Evolutionary conservation across 1,139 yeast species (phyloP).

Genomic region (Suhomyces anneliseae): DNA sequence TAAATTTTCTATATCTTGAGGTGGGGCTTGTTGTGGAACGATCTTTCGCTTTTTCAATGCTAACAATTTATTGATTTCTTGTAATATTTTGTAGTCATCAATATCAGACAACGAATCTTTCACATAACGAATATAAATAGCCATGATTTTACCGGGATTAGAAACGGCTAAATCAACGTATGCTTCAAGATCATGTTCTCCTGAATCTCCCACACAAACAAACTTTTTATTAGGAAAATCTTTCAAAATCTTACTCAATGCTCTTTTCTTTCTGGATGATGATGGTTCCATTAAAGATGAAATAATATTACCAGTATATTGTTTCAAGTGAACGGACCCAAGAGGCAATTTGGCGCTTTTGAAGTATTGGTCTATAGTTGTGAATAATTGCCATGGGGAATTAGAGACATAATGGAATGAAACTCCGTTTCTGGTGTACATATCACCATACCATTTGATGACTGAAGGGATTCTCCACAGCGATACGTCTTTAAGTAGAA

Average conservation of each 20-base stretch:
- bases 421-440: conserved; percentile 36
- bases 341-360: conserved; percentile 58
- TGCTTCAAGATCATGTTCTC: conserved; percentile 93
- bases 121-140: conserved; percentile 81
- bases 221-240: conserved; percentile 82
- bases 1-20: conserved; percentile 24
- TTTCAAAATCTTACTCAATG: conserved; percentile 59
- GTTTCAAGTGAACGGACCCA: conserved; percentile 83
- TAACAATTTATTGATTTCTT: conserved; percentile 30
- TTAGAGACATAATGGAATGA: conserved; percentile 90
- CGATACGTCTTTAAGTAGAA: conserved; percentile 63
- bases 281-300: conserved; percentile 86
- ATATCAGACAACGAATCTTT: conserved; percentile 62
- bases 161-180: conserved; percentile 67
- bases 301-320: conserved; percentile 77
- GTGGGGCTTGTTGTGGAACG: conserved; percentile 2
- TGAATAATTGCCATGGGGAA: conserved; percentile 88
- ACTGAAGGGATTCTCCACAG: conserved; percentile 75
- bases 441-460: conserved; percentile 61
- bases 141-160: conserved; percentile 64
- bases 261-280: conserved; percentile 70
- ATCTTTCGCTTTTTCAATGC: conserved; percentile 16
- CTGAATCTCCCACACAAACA: conserved; percentile 89
- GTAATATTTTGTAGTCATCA: conserved; percentile 43
- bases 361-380: conserved; percentile 62